phyloP scores from a whole-genome alignment of 768 basidiomycete genomes.

The Leccinum obscurum region DNA sequence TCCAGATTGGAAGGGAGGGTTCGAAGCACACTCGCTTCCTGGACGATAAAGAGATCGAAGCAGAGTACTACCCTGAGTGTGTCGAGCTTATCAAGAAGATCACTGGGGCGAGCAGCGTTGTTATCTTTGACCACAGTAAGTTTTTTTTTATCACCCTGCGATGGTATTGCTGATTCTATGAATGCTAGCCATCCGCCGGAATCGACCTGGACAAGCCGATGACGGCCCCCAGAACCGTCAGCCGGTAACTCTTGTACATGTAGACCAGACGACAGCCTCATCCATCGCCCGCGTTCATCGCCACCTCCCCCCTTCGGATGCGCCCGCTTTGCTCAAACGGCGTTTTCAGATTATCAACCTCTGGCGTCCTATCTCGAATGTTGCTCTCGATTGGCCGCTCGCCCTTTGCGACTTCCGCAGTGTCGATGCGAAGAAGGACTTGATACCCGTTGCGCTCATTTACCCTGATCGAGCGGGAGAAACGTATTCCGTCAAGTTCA shows the following conservation, averaged over 20 bases:
- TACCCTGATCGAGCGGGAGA: conserved; percentile 40
- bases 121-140: conserved; percentile 46
- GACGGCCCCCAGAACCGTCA: conserved; percentile 43
- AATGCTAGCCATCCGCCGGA: conserved; percentile 43
- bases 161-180: background rate
- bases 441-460: background rate
- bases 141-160: background rate
- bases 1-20: conserved; percentile 32
- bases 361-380: conserved; percentile 51
- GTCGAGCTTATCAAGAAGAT: conserved; percentile 37
- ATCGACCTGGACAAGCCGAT: conserved; percentile 35
- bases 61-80: conserved; percentile 42
- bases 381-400: background rate
- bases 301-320: conserved; percentile 44
- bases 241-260: conserved; percentile 43
- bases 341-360: conserved; percentile 57
- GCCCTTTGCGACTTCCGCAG: background rate
- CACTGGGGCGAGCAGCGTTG: conserved; percentile 39
- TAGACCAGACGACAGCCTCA: conserved; percentile 44
- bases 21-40: conserved; percentile 33
- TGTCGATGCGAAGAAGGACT: background rate
- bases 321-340: conserved; percentile 37
- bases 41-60: conserved; percentile 36
- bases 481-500: conserved; percentile 39
- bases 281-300: conserved; percentile 42